Conservation (phyloP, 441 rosid genomes). For the Croton setiger region DNA sequence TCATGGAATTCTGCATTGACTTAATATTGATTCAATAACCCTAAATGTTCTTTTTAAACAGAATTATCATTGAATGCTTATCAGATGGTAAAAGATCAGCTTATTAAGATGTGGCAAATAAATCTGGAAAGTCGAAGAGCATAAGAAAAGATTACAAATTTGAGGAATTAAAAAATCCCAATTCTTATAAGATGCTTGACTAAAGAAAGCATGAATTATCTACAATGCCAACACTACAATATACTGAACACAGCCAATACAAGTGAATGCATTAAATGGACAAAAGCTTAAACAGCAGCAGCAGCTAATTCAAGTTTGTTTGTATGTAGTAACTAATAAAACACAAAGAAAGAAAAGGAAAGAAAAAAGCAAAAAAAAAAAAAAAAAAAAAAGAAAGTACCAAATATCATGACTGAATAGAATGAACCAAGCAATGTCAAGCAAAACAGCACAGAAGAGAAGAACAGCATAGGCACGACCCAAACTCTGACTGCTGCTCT, state of each 20-base stretch:
- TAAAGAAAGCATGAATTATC: not conserved
- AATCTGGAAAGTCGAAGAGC: not conserved
- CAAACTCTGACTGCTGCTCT: slow-evolving; percentile 81
- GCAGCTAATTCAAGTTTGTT: not conserved
- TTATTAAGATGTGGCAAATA: not conserved
- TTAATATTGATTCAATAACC: not conserved
- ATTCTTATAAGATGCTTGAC: not conserved
- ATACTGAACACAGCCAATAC: not conserved
- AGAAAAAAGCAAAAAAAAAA: not conserved
- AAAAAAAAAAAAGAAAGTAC: slow-evolving; percentile 25
- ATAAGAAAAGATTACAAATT: not conserved
- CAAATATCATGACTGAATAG: slow-evolving; percentile 70
- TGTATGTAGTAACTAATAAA: not conserved
- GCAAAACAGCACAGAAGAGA: slow-evolving; percentile 64
- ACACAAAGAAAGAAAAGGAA: not conserved
- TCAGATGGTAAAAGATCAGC: not conserved
- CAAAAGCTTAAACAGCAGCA: not conserved
- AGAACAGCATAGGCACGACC: slow-evolving; percentile 87
- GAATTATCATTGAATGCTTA: not conserved
- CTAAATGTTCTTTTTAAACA: not conserved
- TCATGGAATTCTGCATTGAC: not conserved
- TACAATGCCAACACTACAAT: not conserved
- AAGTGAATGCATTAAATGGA: no score
- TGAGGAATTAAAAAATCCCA: not conserved
- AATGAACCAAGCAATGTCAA: slow-evolving; percentile 83